These are phyloP conservation scores for Nidularia pulvinata DNA, from an alignment of 768 basidiomycete genomes.

Conservation along the genomic window DNA sequence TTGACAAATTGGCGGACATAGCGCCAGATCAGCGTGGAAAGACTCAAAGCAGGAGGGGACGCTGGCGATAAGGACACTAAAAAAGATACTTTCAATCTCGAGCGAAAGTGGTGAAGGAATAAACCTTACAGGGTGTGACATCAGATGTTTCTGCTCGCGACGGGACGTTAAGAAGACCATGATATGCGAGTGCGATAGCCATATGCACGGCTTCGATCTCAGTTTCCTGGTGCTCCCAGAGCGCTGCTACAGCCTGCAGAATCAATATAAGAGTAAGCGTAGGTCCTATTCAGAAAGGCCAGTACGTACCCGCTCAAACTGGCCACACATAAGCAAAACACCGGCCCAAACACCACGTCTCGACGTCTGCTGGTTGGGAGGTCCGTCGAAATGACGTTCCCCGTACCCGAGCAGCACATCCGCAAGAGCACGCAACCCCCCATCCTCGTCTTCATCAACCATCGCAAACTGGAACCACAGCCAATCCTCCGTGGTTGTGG, in stretches of 20 bases:
- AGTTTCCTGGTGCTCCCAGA: constrained; percentile 86
- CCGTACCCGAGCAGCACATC: constrained; percentile 81
- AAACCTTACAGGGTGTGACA: constrained; percentile 74
- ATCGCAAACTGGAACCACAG: constrained; percentile 96
- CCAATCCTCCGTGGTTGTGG: constrained; percentile 96
- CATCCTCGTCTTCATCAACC: constrained; percentile 85
- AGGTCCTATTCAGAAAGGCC: not conserved
- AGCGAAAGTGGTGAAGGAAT: not conserved
- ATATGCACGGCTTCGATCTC: constrained; percentile 95
- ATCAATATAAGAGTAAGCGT: not conserved
- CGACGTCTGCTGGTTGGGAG: constrained; percentile 54
- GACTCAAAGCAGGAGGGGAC: constrained; percentile 71
- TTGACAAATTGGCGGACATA: constrained; percentile 93
- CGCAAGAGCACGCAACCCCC: constrained; percentile 69
- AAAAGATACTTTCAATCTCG: not conserved
- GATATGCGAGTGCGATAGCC: constrained; percentile 89
- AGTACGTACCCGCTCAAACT: constrained; percentile 83
- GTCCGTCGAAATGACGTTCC: constrained; percentile 79
- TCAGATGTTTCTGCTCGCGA: constrained; percentile 82
- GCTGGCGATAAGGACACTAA: constrained; percentile 71
- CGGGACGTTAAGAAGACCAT: constrained; percentile 88
- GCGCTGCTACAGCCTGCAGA: constrained; percentile 80
- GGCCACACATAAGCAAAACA: constrained; percentile 87
- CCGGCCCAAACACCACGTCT: constrained; percentile 77
- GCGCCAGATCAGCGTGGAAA: constrained; percentile 87